These are phyloP conservation scores for Iodosphaeria phyllophila DNA, from an alignment of 2,329 filamentous ascomycete species.

Conservation along the genomic window DNA sequence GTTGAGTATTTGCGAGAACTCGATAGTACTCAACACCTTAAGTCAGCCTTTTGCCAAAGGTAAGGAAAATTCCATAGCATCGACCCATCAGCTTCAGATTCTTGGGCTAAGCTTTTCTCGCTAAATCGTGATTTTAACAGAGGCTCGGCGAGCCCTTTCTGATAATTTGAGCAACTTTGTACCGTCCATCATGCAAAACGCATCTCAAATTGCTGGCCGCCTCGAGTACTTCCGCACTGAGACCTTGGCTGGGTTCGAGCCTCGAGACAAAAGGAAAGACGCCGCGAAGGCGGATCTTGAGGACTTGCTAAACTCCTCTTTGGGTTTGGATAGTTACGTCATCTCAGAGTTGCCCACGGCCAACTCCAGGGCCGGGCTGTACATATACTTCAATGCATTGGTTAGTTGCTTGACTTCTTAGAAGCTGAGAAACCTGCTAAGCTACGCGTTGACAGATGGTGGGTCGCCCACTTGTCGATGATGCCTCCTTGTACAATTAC, in stretches of 20 bases:
- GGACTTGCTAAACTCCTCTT: conserved; percentile 35
- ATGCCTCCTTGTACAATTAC: conserved; percentile 59
- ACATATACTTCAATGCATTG: conserved; percentile 67
- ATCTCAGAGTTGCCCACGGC: conserved; percentile 47
- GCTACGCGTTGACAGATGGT: conserved; percentile 43
- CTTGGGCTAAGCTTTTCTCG: conserved; percentile 2
- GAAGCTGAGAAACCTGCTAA: too few relatives aligned
- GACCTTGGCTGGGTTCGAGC: conserved; percentile 34
- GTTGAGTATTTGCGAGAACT: conserved; percentile 41
- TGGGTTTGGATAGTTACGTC: conserved; percentile 34
- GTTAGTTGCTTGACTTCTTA: conserved; percentile 35
- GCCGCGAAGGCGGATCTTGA: conserved; percentile 31
- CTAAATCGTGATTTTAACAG: conserved; percentile 12
- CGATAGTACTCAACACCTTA: conserved; percentile 32
- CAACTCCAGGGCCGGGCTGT: conserved; percentile 66
- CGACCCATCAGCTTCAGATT: neutral
- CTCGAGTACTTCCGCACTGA: conserved; percentile 39
- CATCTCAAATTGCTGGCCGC: conserved; percentile 31
- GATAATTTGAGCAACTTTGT: conserved; percentile 33
- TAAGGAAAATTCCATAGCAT: too few relatives aligned
- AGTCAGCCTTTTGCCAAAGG: conserved; percentile 32
- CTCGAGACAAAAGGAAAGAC: conserved; percentile 31
- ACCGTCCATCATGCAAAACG: conserved; percentile 34
- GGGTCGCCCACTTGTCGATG: conserved; percentile 68
- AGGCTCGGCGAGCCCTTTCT: conserved; percentile 26